Conservation (phyloP, 2,329 filamentous ascomycete genomes). For the Aureobasidium sp. region DNA sequence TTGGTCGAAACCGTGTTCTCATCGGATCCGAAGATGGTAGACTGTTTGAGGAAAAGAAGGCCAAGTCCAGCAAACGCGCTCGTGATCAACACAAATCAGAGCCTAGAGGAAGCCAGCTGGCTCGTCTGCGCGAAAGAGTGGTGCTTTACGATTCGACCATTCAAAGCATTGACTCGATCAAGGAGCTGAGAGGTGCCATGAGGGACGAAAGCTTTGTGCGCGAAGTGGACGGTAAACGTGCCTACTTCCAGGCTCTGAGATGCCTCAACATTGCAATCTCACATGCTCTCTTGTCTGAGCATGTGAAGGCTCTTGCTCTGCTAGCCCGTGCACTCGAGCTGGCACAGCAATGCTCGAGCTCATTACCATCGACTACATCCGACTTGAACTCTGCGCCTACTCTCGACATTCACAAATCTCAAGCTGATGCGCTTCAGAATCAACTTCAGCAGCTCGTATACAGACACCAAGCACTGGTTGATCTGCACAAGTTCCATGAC, state of each 20-base stretch:
- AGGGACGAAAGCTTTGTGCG: constrained; percentile 69
- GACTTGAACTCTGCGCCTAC: constrained; percentile 48
- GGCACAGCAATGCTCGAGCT: constrained; percentile 44
- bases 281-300: constrained; percentile 64
- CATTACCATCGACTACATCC: constrained; percentile 35
- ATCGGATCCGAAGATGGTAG: constrained; percentile 78
- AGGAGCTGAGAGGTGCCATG: constrained; percentile 81
- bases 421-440: constrained; percentile 51
- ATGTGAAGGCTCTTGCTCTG: constrained; percentile 76
- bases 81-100: constrained; percentile 53
- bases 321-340: constrained; percentile 65
- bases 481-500: constrained; percentile 60
- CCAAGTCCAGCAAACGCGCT: constrained; percentile 47
- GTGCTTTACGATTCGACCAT: constrained; percentile 87
- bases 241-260: constrained; percentile 83
- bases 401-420: constrained; percentile 57
- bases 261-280: constrained; percentile 80
- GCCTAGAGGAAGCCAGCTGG: constrained; percentile 66
- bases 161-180: constrained; percentile 84
- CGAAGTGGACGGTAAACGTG: constrained; percentile 69
- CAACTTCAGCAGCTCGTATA: constrained; percentile 66
- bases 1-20: constrained; percentile 84
- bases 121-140: constrained; percentile 74
- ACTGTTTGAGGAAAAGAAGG: constrained; percentile 44
- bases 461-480: constrained; percentile 77